These are phyloP conservation scores for Begonia fuchsioides DNA, from an alignment of 306 rosid genomes.

Conservation along the genomic window DNA sequence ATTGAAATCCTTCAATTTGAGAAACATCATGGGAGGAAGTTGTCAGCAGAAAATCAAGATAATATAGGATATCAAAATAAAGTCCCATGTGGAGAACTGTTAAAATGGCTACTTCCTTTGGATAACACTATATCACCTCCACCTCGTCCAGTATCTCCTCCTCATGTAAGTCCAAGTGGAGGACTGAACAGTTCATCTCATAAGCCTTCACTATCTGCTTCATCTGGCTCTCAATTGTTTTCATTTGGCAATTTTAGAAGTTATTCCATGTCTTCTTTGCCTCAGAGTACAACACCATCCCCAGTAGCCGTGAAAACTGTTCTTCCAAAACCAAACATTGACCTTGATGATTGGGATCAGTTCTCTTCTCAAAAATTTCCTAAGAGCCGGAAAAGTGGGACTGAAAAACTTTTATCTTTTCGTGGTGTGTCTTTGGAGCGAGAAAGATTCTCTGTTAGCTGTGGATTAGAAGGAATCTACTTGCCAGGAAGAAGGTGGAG, in stretches of 20 bases:
- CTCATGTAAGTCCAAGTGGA: constrained; percentile 29
- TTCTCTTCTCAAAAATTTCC: constrained; percentile 34
- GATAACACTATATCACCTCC: constrained; percentile 48
- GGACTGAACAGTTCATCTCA: constrained; percentile 48
- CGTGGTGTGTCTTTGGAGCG: constrained; percentile 78
- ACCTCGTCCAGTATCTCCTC: constrained; percentile 44
- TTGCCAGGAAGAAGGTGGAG: constrained; percentile 93
- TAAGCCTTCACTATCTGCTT: constrained; percentile 26
- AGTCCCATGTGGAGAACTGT: constrained; percentile 65
- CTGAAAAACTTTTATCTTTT: constrained; percentile 65
- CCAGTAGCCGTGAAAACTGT: constrained; percentile 43
- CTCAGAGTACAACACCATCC: constrained; percentile 42
- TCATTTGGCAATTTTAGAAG: constrained; percentile 69
- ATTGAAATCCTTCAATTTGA: constrained; percentile 94
- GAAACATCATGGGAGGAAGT: constrained; percentile 36
- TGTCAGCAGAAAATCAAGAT: constrained; percentile 24
- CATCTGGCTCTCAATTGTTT: constrained; percentile 59
- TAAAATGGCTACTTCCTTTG: constrained; percentile 86
- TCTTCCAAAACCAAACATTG: constrained; percentile 72
- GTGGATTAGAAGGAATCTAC: constrained; percentile 86
- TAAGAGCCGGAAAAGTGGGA: constrained; percentile 27
- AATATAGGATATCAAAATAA: constrained; percentile 24
- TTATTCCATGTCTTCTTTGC: constrained; percentile 92
- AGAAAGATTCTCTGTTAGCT: constrained; percentile 78
- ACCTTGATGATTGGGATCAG: constrained; percentile 65